These are phyloP conservation scores for Rehmannia glutinosa DNA, from an alignment of 257 asterid genomes.

Conservation along the genomic window DNA sequence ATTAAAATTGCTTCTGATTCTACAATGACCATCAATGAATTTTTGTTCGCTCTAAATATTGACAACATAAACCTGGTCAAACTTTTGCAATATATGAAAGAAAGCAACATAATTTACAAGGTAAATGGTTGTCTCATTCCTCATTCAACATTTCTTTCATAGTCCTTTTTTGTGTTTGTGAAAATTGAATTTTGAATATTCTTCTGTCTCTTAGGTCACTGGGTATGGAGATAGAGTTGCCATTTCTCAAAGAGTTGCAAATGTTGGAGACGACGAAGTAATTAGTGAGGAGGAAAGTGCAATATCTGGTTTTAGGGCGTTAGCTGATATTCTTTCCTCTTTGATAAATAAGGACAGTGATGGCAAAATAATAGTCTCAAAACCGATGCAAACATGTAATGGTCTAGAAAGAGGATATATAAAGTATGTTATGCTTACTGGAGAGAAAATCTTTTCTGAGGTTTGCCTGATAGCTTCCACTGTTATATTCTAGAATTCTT, in stretches of 20 bases:
- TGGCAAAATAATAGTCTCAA: slow-evolving; percentile 74
- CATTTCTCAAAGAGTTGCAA: slow-evolving; percentile 31
- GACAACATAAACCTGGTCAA: slow-evolving; percentile 93
- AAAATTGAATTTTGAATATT: slow-evolving; percentile 13
- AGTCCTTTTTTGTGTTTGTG: background rate
- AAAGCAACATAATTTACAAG: slow-evolving; percentile 84
- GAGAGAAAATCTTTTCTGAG: slow-evolving; percentile 91
- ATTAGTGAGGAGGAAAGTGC: slow-evolving; percentile 58
- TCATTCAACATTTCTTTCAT: slow-evolving; percentile 1
- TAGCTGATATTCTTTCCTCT: slow-evolving; percentile 58
- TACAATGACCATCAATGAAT: slow-evolving; percentile 73
- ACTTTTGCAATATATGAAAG: slow-evolving; percentile 63
- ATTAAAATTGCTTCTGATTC: slow-evolving; percentile 34
- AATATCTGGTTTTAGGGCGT: slow-evolving; percentile 75
- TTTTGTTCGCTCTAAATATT: slow-evolving; percentile 77
- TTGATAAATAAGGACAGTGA: slow-evolving; percentile 73
- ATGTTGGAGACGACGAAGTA: slow-evolving; percentile 29
- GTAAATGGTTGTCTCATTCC: slow-evolving; percentile 28
- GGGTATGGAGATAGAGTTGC: slow-evolving; percentile 78
- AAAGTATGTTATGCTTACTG: slow-evolving; percentile 94
- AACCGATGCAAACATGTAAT: slow-evolving; percentile 33
- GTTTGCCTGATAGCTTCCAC: slow-evolving; percentile 39
- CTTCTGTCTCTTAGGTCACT: slow-evolving; percentile 48
- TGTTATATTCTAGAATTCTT: background rate
- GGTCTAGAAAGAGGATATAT: slow-evolving; percentile 63